phyloP scores from a whole-genome alignment of 2,329 filamentous ascomycete species.

The Beauveria varroae region DNA sequence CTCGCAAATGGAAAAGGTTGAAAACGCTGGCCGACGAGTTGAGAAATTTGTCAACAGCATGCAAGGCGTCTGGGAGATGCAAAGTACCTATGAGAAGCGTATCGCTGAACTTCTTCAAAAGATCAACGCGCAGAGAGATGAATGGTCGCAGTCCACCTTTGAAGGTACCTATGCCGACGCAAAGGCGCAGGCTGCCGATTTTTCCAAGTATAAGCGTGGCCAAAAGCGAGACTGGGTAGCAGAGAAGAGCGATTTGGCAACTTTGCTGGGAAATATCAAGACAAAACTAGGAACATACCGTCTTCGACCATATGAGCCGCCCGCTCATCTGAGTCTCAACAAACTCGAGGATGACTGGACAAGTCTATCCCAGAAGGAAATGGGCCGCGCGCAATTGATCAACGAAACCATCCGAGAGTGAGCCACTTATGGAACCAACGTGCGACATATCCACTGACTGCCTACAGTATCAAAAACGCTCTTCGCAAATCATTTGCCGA shows the following conservation, averaged over 20 bases:
- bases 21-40: conserved; percentile 90
- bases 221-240: conserved; percentile 94
- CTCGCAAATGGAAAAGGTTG: conserved; percentile 96
- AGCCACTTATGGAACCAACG: conserved; percentile 23
- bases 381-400: conserved; percentile 83
- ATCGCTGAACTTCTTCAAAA: conserved; percentile 75
- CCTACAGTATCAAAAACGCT: conserved; percentile 77
- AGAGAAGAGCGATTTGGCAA: conserved; percentile 92
- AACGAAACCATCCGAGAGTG: conserved; percentile 96
- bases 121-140: conserved; percentile 63
- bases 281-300: conserved; percentile 96
- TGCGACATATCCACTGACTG: background rate
- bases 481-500: conserved; percentile 90
- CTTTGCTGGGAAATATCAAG: conserved; percentile 94
- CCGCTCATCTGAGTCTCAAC: conserved; percentile 72
- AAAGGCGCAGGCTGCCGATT: conserved; percentile 74
- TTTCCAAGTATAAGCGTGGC: conserved; percentile 83
- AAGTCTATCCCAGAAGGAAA: conserved; percentile 72
- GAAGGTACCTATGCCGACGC: conserved; percentile 89
- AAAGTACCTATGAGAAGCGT: conserved; percentile 86
- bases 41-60: conserved; percentile 99
- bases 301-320: conserved; percentile 83
- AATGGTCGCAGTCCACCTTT: conserved; percentile 75
- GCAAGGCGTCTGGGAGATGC: conserved; percentile 99
- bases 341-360: conserved; percentile 79